These are phyloP conservation scores for Annulohypoxylon bovei DNA, from an alignment of 495 filamentous ascomycete species.

Conservation along the genomic window DNA sequence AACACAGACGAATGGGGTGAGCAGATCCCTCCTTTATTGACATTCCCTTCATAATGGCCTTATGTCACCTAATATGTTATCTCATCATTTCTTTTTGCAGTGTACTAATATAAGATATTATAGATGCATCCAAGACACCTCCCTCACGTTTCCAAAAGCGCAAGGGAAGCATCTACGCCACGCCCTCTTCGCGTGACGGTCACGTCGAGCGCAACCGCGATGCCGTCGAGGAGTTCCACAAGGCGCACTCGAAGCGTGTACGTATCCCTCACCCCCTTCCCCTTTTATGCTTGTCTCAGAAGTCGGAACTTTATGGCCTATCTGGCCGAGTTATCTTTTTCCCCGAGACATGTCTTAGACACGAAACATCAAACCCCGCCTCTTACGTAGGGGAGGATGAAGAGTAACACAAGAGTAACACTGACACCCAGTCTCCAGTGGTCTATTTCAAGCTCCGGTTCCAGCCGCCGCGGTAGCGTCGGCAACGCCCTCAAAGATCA, in stretches of 20 bases:
- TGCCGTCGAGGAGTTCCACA: slow-evolving; percentile 53
- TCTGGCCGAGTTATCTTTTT: not conserved
- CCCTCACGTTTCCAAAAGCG: slow-evolving; percentile 70
- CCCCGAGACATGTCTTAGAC: not conserved
- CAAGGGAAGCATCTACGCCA: slow-evolving; percentile 71
- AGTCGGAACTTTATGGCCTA: too few relatives aligned
- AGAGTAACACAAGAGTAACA: not conserved
- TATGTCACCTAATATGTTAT: not conserved
- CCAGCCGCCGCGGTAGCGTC: slow-evolving; percentile 30
- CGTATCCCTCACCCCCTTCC: not conserved
- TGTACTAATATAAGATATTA: not conserved
- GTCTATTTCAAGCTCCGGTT: slow-evolving; percentile 39
- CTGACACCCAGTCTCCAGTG: slow-evolving; percentile 11
- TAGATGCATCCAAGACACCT: slow-evolving; percentile 69
- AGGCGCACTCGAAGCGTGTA: slow-evolving; percentile 53
- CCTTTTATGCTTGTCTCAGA: not conserved
- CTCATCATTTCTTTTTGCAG: not conserved
- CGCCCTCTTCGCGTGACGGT: slow-evolving; percentile 65
- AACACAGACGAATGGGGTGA: slow-evolving; percentile 56
- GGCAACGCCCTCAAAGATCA: not conserved
- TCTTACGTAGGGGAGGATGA: too few relatives aligned
- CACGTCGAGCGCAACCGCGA: slow-evolving; percentile 63
- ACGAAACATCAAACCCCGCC: not conserved
- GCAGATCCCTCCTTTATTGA: slow-evolving; percentile 16
- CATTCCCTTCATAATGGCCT: not conserved